Evolutionary conservation across 768 basidiomycete species (phyloP).

Genomic region (Phaffia australis): DNA sequence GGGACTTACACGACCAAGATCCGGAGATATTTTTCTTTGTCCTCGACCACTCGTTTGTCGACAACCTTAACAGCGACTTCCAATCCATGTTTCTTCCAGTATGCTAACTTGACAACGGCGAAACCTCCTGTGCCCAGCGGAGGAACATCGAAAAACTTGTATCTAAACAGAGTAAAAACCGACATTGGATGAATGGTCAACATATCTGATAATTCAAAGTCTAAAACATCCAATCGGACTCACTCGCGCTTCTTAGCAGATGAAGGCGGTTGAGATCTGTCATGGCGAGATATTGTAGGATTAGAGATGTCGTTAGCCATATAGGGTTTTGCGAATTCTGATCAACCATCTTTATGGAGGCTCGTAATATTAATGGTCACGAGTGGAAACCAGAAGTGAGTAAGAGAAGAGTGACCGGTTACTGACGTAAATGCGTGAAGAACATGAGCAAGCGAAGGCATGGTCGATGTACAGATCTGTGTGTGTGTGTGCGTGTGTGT

Average conservation of each 20-base stretch:
- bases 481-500: too few species aligned
- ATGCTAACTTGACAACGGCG: conserved; percentile 18
- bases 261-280: conserved; percentile 4
- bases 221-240: not conserved
- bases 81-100: conserved; percentile 15
- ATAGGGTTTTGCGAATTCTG: too few species aligned
- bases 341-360: too few species aligned
- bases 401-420: too few species aligned
- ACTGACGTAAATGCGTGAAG: too few species aligned
- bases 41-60: conserved; percentile 16
- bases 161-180: not conserved
- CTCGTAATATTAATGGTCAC: too few species aligned
- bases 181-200: not conserved
- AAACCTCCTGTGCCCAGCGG: conserved; percentile 23
- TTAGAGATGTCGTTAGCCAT: too few species aligned
- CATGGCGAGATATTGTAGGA: too few species aligned
- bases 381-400: too few species aligned
- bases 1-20: not conserved
- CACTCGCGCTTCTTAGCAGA: conserved; percentile 15
- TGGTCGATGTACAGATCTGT: too few species aligned
- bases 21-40: conserved; percentile 22
- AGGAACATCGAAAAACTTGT: conserved; percentile 22
- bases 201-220: not conserved
- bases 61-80: conserved; percentile 24
- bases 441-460: too few species aligned